Evolutionary conservation across 352 stramenopile genomes (phyloP), one percentile per base, ranked within the genome.

Genomic region (Nothophytophthora sp.): DNA sequence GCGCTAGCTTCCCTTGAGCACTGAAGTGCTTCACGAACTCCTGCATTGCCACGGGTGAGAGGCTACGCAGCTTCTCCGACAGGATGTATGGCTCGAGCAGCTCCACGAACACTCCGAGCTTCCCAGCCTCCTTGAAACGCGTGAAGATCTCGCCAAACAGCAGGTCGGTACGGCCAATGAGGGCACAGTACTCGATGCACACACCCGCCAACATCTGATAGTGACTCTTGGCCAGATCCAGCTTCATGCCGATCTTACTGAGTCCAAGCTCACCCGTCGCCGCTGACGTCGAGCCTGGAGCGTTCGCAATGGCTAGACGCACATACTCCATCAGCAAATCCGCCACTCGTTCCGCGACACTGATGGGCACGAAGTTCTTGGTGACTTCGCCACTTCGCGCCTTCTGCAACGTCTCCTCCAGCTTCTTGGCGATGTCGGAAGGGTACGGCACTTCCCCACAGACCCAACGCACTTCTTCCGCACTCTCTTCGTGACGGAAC

Each of bases 131-230:
- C 51, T 90, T 86, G 54, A 96, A 96, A 4, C 84, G 73, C 27
- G 82, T 86, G 55, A 91, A 96, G 43, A 96, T 95, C 36, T 95
- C 85, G 11, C 80, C 83, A 52, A 96, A 96, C 5, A 96, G 60
- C 37, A 96, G 49, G 49, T 96, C 87, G 0, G 81, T 92, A 10
- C 83, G 77, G 0, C 81, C 78, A 0, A 96, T 96, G 4, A 95
- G 88, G 24, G 95, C 80, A 52, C 93, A 98, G 55, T 96, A 98
- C 63, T 98, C 95, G 22, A 98, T 95, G 47, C 90, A 98, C n/a
- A 98, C 94, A 27, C 90, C 90, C 16, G 90, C 94, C 22, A 98
- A 72, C 92, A 98, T 98, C 57, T 98, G 89, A 62, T 97, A 98
- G 66, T 98, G 95, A 46, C 86, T 97, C 69, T 96, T 88, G 1